Evolutionary conservation across 306 rosid genomes (phyloP).

Genomic region (Glycyrrhiza uralensis): DNA sequence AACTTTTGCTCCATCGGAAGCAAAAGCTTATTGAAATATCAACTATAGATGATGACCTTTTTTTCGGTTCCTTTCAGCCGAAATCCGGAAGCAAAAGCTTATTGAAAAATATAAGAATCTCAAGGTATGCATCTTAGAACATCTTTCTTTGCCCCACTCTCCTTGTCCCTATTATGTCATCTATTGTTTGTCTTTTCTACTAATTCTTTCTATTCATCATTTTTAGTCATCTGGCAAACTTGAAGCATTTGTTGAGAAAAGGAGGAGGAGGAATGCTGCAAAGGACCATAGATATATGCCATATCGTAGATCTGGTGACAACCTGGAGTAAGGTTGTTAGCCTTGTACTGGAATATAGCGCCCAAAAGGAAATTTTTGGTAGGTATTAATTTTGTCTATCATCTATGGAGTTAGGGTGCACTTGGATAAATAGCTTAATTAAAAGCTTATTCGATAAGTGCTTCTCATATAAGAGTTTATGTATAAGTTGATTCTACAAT

Average conservation of each 20-base stretch:
- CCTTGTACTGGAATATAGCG: background rate
- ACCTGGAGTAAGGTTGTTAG: conserved; percentile 16
- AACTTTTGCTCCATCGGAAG: no score
- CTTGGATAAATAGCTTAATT: no score
- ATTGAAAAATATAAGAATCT: conserved; percentile 62
- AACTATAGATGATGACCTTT: conserved; percentile 15
- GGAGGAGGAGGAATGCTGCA: conserved; percentile 79
- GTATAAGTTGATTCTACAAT: no score
- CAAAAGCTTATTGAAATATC: background rate
- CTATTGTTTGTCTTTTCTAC: background rate
- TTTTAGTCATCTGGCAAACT: conserved; percentile 73
- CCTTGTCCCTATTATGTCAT: background rate
- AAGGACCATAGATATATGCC: conserved; percentile 79
- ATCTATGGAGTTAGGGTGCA: no score
- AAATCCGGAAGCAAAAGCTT: conserved; percentile 62
- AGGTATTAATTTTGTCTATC: background rate
- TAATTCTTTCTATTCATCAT: conserved; percentile 1
- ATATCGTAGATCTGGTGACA: conserved; percentile 52
- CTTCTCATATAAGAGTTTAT: no score
- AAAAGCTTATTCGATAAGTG: no score
- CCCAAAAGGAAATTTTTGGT: background rate
- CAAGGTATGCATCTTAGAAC: conserved; percentile 47
- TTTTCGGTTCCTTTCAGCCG: conserved; percentile 52
- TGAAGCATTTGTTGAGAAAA: conserved; percentile 61
- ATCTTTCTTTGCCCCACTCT: background rate